Conservation (phyloP, 2,329 filamentous ascomycete species). For the Macroventuria anomochaeta region DNA sequence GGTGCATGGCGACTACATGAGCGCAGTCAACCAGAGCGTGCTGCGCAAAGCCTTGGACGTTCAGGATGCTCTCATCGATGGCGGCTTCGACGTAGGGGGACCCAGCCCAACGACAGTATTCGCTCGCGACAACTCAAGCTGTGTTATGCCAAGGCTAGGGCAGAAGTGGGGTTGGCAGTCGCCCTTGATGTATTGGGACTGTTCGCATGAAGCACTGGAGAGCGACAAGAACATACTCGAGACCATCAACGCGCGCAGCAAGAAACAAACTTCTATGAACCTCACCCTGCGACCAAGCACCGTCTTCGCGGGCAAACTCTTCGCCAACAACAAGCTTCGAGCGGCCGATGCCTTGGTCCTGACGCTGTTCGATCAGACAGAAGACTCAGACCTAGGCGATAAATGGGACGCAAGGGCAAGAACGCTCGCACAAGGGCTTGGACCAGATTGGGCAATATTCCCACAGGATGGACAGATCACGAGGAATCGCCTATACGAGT, state of each 20-base stretch:
- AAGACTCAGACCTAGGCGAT: slow-evolving; percentile 68
- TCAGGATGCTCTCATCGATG: slow-evolving; percentile 72
- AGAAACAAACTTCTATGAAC: slow-evolving; percentile 71
- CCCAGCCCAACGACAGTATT: not conserved
- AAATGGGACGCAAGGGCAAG: slow-evolving; percentile 69
- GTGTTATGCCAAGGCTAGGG: slow-evolving; percentile 55
- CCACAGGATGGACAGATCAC: slow-evolving; percentile 63
- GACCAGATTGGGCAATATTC: slow-evolving; percentile 69
- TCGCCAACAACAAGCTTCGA: slow-evolving; percentile 69
- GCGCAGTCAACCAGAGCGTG: slow-evolving; percentile 70
- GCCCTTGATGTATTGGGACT: slow-evolving; percentile 82
- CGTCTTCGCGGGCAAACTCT: slow-evolving; percentile 82
- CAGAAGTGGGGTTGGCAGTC: slow-evolving; percentile 81
- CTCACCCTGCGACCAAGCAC: slow-evolving; percentile 78
- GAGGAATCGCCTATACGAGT: slow-evolving; percentile 73
- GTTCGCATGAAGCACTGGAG: slow-evolving; percentile 64
- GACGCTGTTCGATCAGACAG: slow-evolving; percentile 72
- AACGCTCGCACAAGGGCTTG: slow-evolving; percentile 58
- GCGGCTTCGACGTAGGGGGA: slow-evolving; percentile 29
- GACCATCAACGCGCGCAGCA: slow-evolving; percentile 72
- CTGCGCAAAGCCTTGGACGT: slow-evolving; percentile 71
- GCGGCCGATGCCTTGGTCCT: slow-evolving; percentile 81
- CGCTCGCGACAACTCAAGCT: slow-evolving; percentile 18
- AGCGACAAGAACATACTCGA: slow-evolving; percentile 67
- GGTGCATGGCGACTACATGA: slow-evolving; percentile 83